These are phyloP conservation scores for Penicillium sp. DNA, from an alignment of 2,329 filamentous ascomycete species.

Conservation along the genomic window DNA sequence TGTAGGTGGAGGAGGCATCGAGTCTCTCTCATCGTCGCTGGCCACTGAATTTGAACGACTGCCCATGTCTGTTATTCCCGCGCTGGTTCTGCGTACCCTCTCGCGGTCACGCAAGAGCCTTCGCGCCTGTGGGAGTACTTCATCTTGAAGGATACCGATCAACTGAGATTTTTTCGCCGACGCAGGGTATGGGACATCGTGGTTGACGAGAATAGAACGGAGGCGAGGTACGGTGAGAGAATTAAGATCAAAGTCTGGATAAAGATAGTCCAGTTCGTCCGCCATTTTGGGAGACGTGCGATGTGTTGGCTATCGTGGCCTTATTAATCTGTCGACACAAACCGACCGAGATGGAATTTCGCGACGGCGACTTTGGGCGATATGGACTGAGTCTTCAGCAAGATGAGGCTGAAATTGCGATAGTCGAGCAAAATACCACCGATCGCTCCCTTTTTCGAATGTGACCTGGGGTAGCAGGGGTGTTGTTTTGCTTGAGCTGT, in stretches of 20 bases:
- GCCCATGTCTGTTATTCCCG: constrained; percentile 73
- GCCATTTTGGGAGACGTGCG: constrained; percentile 32
- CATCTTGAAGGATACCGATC: constrained; percentile 76
- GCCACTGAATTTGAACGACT: constrained; percentile 65
- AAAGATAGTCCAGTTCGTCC: constrained; percentile 77
- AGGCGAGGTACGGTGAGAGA: constrained; percentile 83
- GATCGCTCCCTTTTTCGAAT: constrained; percentile 23
- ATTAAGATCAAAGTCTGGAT: constrained; percentile 80
- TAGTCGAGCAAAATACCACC: constrained; percentile 9
- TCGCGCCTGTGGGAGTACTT: constrained; percentile 75
- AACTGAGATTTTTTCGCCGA: constrained; percentile 91
- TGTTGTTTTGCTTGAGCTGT: constrained; percentile 22
- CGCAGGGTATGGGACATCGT: constrained; percentile 81
- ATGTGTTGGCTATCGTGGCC: not conserved
- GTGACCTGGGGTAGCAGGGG: constrained; percentile 11
- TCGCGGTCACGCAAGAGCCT: constrained; percentile 75
- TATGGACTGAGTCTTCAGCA: constrained; percentile 7
- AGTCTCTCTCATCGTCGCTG: constrained; percentile 60
- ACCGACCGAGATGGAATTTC: constrained; percentile 7
- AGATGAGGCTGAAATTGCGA: constrained; percentile 11
- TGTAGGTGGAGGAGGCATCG: constrained; percentile 51
- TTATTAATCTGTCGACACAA: constrained; percentile 3
- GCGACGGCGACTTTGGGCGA: not conserved
- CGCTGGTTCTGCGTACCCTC: constrained; percentile 80
- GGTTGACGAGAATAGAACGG: constrained; percentile 85